These are phyloP conservation scores for Tuber aestivum DNA, from an alignment of 495 filamentous ascomycete genomes.

Conservation along the genomic window DNA sequence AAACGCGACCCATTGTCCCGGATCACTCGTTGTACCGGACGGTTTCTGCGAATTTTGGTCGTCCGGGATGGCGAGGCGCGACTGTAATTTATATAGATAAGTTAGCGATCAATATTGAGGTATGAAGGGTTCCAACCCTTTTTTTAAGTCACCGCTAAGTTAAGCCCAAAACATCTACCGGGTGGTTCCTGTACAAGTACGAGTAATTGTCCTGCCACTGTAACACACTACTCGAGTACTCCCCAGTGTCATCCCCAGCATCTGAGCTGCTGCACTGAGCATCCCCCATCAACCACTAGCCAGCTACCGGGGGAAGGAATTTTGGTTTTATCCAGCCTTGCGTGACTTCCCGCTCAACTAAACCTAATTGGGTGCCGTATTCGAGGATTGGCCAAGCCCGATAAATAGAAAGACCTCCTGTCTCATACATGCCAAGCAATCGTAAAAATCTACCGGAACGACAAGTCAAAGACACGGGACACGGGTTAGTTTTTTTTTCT, in stretches of 20 bases:
- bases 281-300: not conserved
- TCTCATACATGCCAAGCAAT: not conserved
- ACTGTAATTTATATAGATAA: not conserved
- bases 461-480: not conserved
- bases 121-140: not conserved
- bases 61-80: too few species aligned
- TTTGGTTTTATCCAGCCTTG: not conserved
- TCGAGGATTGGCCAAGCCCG: not conserved
- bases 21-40: too few species aligned
- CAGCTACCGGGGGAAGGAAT: not conserved
- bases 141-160: not conserved
- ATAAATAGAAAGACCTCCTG: not conserved
- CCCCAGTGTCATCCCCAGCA: not conserved
- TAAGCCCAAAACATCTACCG: not conserved
- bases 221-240: not conserved
- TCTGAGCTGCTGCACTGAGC: not conserved
- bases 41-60: too few species aligned
- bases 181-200: not conserved
- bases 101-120: not conserved
- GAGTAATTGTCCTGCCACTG: not conserved
- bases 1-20: too few species aligned
- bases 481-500: not conserved
- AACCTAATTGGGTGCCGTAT: not conserved
- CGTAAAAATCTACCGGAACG: not conserved
- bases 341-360: slow-evolving; percentile 2